Evolutionary conservation across 2,329 filamentous ascomycete genomes (phyloP).

Genomic region (Aspergillus thermomutatus): DNA sequence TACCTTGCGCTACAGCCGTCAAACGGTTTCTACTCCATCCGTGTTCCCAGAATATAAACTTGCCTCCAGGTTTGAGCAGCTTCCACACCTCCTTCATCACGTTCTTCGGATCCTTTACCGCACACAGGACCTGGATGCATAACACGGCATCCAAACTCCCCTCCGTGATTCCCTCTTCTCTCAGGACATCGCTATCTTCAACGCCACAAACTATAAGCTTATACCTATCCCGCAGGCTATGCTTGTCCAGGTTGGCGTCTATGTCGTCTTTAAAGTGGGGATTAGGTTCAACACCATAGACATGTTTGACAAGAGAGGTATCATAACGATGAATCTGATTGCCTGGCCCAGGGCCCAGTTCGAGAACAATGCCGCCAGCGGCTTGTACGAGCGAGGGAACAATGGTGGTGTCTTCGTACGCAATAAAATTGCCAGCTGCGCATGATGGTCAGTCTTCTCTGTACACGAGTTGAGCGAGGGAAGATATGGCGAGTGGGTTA

Average conservation of each 20-base stretch:
- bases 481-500: not conserved
- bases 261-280: slow-evolving; percentile 30
- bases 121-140: slow-evolving; percentile 45
- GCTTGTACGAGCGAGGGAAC: no score
- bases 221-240: slow-evolving; percentile 35
- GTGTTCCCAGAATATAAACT: slow-evolving; percentile 49
- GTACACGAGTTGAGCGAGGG: not conserved
- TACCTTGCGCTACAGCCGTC: slow-evolving; percentile 27
- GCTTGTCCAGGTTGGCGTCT: slow-evolving; percentile 25
- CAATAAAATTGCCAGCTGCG: slow-evolving; percentile 21
- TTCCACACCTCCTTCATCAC: slow-evolving; percentile 34
- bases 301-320: slow-evolving; percentile 24
- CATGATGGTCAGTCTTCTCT: not conserved
- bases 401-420: slow-evolving; percentile 33
- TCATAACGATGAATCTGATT: slow-evolving; percentile 44
- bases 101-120: slow-evolving; percentile 25
- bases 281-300: slow-evolving; percentile 46
- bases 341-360: slow-evolving; percentile 45
- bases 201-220: slow-evolving; percentile 37
- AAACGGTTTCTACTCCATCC: slow-evolving; percentile 15
- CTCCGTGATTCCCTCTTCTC: slow-evolving; percentile 32
- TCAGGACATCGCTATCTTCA: slow-evolving; percentile 39
- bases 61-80: slow-evolving; percentile 45
- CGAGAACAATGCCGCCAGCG: slow-evolving; percentile 41
- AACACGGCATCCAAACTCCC: slow-evolving; percentile 39